Base-by-base conservation (phyloP, 208 protist genomes). In the Trypanosoma platydactyli region DNA sequence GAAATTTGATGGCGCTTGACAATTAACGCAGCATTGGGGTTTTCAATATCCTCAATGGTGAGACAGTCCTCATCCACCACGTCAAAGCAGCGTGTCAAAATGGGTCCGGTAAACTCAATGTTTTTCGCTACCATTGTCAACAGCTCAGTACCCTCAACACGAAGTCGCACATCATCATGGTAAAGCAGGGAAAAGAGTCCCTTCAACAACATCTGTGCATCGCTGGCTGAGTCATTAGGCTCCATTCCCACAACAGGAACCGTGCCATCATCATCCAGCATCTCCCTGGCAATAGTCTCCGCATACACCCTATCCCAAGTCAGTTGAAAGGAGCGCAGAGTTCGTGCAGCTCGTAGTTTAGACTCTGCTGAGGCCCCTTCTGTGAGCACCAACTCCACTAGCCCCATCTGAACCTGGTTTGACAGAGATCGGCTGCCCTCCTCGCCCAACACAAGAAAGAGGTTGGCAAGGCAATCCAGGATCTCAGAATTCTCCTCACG, bases 61-160 rank as follows among this genome's bases (percentile, higher is more conserved):
- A 88, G 71, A 9, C 68, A 52, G 57, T 93, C 83, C 44, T 91
- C 84, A 49, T 96, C 86, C 7, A 96, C 64, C 13, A 83, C 74
- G 30, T 94, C 90, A 48, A 96, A 68, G 71, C 82, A 89, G 5
- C 75, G 73, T 6, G 68, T 81, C 20, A 96, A 77, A 12, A 92
- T 82, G 16, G 64, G 60, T 11, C 68, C 76, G n/a, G 81, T 86
- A 49, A 96, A 69, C 4, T 71, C 59, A 54, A 86, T 79, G 70
- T 94, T 94, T 57, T 90, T 88, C 6, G 84, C 73, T 0, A 79
- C 80, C 33, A 91, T 48, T 29, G 77, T 75, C 35, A 94, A 58
- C 58, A 96, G 63, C 70, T 94, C 86, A 38, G 60, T 88, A 22
- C 88, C 90, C 60, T 94, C 87, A 3, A 93, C 88, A 22, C 86